A percentile compares a stretch with the other conserved stretches of the same genome.
Evolutionary conservation across 2,329 filamentous ascomycete genomes (phyloP).

Genomic region (Beauveria pseudobassiana): DNA sequence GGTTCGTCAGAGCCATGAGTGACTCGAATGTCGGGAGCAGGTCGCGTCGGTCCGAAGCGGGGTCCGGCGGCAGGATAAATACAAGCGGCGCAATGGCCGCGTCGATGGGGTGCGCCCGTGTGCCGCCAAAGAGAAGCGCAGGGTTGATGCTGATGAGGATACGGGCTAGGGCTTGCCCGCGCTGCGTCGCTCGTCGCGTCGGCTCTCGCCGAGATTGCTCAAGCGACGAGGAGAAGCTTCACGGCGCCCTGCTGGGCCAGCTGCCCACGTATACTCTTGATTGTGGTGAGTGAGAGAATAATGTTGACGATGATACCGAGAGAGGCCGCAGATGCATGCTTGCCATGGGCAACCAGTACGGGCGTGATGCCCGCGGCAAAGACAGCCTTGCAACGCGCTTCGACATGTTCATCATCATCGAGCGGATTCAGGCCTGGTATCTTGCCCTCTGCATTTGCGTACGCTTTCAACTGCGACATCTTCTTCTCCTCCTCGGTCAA

Average conservation of each 20-base stretch:
- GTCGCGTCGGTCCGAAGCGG: conserved; percentile 58
- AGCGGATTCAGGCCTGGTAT: conserved; percentile 55
- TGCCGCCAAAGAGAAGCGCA: conserved; percentile 71
- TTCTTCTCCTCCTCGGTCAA: conserved; percentile 87
- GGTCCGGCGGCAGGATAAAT: conserved; percentile 62
- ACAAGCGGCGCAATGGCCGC: conserved; percentile 78
- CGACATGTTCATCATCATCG: conserved; percentile 69
- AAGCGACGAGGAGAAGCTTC: conserved; percentile 69
- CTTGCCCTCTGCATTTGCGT: conserved; percentile 76
- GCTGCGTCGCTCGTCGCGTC: conserved; percentile 40
- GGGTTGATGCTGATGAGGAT: conserved; percentile 85
- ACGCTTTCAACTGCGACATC: conserved; percentile 86
- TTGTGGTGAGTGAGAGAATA: conserved; percentile 67
- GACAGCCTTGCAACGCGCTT: conserved; percentile 65
- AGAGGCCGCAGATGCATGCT: conserved; percentile 62
- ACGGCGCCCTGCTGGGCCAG: conserved; percentile 93
- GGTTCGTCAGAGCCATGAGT: conserved; percentile 86
- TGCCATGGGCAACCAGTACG: conserved; percentile 68
- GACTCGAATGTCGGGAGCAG: conserved; percentile 85
- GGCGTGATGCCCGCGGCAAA: conserved; percentile 74
- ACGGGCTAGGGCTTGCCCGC: conserved; percentile 73
- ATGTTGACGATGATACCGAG: conserved; percentile 69
- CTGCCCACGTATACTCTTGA: conserved; percentile 64
- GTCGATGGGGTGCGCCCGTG: conserved; percentile 63
- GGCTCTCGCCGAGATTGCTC: conserved; percentile 50